phyloP scores from a whole-genome alignment of 257 asterid species.

The Solanum lignicaule region DNA sequence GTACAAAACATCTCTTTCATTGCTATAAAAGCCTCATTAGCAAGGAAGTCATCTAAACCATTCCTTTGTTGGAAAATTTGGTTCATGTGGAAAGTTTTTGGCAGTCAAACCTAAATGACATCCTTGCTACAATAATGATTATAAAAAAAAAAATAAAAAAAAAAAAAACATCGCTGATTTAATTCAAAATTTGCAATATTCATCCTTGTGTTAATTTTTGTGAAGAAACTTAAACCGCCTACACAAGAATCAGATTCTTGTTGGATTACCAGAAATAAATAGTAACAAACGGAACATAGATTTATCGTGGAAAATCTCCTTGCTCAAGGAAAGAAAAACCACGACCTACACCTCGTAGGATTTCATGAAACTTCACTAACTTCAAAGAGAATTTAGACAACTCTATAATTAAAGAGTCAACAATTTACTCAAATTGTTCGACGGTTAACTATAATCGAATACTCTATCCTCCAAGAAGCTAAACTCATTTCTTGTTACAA shows the following conservation, averaged over 20 bases:
- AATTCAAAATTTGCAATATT: neutral
- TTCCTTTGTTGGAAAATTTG: neutral
- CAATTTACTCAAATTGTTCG: neutral
- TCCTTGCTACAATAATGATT: neutral
- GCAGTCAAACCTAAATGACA: too few relatives aligned
- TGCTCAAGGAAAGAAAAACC: too few relatives aligned
- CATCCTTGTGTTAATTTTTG: neutral
- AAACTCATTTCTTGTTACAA: neutral
- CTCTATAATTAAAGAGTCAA: neutral
- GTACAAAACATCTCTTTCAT: neutral
- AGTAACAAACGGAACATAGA: too few relatives aligned
- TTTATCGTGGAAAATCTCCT: too few relatives aligned
- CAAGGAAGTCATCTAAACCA: neutral
- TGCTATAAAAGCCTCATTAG: neutral
- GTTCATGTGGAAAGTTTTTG: neutral
- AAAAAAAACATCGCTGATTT: too few relatives aligned
- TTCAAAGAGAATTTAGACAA: neutral
- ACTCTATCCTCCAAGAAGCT: too few relatives aligned
- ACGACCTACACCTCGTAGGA: neutral
- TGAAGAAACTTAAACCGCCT: neutral
- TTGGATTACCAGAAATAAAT: neutral
- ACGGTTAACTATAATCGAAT: too few relatives aligned
- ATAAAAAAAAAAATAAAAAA: too few relatives aligned
- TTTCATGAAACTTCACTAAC: too few relatives aligned
- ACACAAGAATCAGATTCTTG: neutral